Base-by-base conservation (phyloP, 2,329 filamentous ascomycete species). In the Aspergillus sp. region DNA sequence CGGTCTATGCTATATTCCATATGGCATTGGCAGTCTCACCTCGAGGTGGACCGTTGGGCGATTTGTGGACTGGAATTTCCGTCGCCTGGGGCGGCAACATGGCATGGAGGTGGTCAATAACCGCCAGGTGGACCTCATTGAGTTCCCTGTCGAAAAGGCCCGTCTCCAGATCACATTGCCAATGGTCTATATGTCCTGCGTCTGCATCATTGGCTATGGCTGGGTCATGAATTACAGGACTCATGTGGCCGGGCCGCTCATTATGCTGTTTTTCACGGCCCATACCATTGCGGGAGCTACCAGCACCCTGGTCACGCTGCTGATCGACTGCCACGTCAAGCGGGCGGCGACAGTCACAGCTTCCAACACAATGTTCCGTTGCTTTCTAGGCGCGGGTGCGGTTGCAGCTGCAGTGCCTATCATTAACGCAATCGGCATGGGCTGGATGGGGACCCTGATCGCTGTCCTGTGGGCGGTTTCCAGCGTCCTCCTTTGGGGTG, bases 61-160 rank as follows among this genome's bases (percentile, higher is more conserved):
- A 17, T 25, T 86, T 1, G 81, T 91, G 39, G 89, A 91, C 73
- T 87, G 85, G 81, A 92, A 93, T 73, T 96, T 91, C 72, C 64
- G 84, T 85, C 62, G 82, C 80, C 59, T 87, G 84, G 63, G 66
- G 2, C 84, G 85, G 15, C 63, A 81, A 13, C 78, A 82, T 58
- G 80, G 85, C 60, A 70, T 87, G 17, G 67, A 69, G 5, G 70
- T 70, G 19, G 59, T 58, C 9, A 66, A 65, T n/a, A 70, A 70
- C 50, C 85, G 86, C 10, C 68, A 82, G 28, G 3, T 30, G 23
- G 25, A 28, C 19, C 41, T 45, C n/a, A 1, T 23, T 21, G 41
- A 45, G 1, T 45, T 45, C 5, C 41, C 41, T 2, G 2, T 45
- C 41, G 45, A 49, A 15, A 49, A 23, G 23, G 45, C 21, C 9